Base-by-base conservation (phyloP, 768 basidiomycete species). In the Boletus sp. region DNA sequence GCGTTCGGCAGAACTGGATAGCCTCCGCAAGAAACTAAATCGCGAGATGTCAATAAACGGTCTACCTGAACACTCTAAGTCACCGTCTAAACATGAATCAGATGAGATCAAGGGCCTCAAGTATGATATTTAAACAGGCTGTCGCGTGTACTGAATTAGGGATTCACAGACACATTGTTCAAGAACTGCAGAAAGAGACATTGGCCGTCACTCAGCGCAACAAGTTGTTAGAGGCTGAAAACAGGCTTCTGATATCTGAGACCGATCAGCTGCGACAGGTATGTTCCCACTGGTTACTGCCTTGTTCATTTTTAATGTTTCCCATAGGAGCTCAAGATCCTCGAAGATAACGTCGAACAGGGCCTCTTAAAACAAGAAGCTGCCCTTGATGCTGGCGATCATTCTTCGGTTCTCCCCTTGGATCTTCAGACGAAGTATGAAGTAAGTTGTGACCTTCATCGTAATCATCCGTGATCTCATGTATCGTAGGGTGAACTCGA, bases 131-230 rank as follows among this genome's bases (percentile, higher is more conserved):
- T 48, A 32, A 40, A 35, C 41, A 37, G 14, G n/a, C 20, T 29
- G 12, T 32, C 42, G 10, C 7, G 7, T 35, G 17, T 52, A 51
- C 40, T 67, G 46, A 58, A 17, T 48, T 18, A 18, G 12, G 28
- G 10, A 15, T 49, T 51, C 17, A 1, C 58, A 92, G 90, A 72
- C 87, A 92, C 65, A 92, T 97, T 64, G 84, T 97, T 20, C 88
- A 92, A 67, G 90, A 94, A 63, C 77, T 97, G 40, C 90, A 91
- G 66, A 88, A 89, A 64, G 94, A 97, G 72, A 90, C 84, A 63
- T 67, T 83, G 3, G 74, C 78, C 28, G 69, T 81, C 1, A 72
- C 80, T 7, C 87, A 91, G 58, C 81, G 81, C 57, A 84, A 84
- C 68, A 85, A 87, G 64, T 68, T 86, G n/a, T 68, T 94, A 42